Base-by-base conservation (phyloP, 1,284 basidiomycete genomes). In the Trametes versicolor region DNA sequence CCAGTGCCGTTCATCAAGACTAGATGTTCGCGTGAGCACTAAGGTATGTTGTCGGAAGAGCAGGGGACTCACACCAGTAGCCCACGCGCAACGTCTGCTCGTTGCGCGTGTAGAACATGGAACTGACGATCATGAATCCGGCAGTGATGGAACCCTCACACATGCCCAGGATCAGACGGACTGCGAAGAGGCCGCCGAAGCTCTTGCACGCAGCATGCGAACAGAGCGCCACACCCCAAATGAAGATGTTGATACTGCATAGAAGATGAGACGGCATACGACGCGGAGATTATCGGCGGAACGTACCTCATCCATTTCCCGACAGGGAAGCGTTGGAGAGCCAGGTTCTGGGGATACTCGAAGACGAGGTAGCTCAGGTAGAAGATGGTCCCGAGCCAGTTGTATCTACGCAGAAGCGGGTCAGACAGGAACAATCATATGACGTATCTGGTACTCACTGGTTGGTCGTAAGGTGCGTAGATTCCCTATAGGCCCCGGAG, bases 71-170 rank as follows among this genome's bases (percentile, higher is more conserved):
- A 93, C 91, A 91, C 91, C 90, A 92, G 71, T 91, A 92, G 0
- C 91, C 91, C 19, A 93, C 86, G 1, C 92, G 82, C 25, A 87
- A 73, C 0, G 89, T 91, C 71, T 92, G 90, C 72, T 95, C 93
- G 5, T 76, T 85, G 29, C 88, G 83, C 0, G 90, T 93, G 76
- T 94, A 94, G 74, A 93, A 94, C 91, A 93, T 93, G 29, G 88
- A 85, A 55, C 81, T 90, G 55, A 91, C 86, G 61, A 94, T 87
- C 81, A 94, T 78, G 77, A 94, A 94, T 0, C 89, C 90, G 0
- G 90, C 88, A 0, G 91, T 93, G 69, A 94, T 90, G 2, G 87
- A 87, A 0, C 91, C 92, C 76, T 95, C 92, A 70, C 91, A 92
- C 74, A 89, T 85, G 37, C 93, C 93, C 5, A 94, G 79, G 25